Conservation (phyloP, 2,329 filamentous ascomycete genomes). For the Colletotrichum gloeosporioides region DNA sequence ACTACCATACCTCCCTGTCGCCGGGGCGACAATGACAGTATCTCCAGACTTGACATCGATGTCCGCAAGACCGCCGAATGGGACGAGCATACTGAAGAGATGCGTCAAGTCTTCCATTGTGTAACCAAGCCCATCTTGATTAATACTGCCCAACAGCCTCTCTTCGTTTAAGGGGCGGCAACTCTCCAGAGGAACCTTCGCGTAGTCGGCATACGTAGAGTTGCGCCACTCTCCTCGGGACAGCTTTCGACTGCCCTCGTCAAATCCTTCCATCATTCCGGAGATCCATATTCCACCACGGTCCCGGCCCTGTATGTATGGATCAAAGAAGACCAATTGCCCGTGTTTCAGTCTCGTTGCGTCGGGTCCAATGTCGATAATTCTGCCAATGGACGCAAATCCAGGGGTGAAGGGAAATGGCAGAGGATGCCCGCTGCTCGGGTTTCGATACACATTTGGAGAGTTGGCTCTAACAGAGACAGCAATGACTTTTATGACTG, state of each 20-base stretch:
- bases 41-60: constrained; percentile 50
- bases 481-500: background rate
- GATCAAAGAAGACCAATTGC: constrained; percentile 38
- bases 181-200: constrained; percentile 38
- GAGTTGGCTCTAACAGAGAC: background rate
- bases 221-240: constrained; percentile 33
- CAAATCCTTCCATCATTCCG: constrained; percentile 32
- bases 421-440: constrained; percentile 8
- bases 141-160: background rate
- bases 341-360: constrained; percentile 32
- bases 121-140: constrained; percentile 39
- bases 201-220: constrained; percentile 33
- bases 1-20: constrained; percentile 55
- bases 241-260: constrained; percentile 25
- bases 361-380: constrained; percentile 38
- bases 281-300: constrained; percentile 29
- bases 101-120: constrained; percentile 42
- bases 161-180: constrained; percentile 36
- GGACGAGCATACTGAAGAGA: constrained; percentile 40
- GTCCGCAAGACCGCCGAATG: constrained; percentile 49
- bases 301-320: constrained; percentile 33
- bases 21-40: constrained; percentile 54
- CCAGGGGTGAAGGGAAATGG: constrained; percentile 38
- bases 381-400: constrained; percentile 36
- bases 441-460: background rate